Base-by-base conservation (phyloP, 192 early-diverging fungal species). In the Backusella luteola region DNA sequence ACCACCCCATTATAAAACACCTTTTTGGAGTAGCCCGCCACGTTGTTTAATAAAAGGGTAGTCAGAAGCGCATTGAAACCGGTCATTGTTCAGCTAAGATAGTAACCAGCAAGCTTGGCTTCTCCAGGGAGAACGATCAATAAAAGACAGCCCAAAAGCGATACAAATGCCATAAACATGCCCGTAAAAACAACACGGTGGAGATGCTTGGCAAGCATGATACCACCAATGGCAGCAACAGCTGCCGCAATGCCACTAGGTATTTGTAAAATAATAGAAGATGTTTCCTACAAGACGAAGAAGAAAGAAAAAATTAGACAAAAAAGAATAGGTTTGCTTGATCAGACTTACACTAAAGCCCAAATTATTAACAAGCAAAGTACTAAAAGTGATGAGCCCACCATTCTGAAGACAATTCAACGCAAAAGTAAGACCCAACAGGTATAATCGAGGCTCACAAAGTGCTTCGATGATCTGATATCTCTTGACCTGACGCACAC, bases 391-490 rank as follows among this genome's bases (percentile, higher is more conserved):
- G 19, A 69, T 81, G 23, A 81, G 41, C 6, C 38, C 79, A 66
- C 75, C 73, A 34, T 81, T 81, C 21, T 63, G 66, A 34, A 81
- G 52, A 59, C 67, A 74, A 72, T 38, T 44, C 7, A 76, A 29
- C 1, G 49, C 1, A 6, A 19, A 53, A 15, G 41, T 26, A 1
- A 70, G 19, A 23, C 34, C 44, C 14, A 68, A 69, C 7, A 66
- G 14, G 67, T 73, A 81, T 36, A 76, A 63, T 5, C 76, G 71
- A 14, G 76, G 73, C 44, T 81, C 79, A 15, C 38, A 38, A 4
- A 81, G 14, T 4, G 67, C 66, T 70, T 81, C 79, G 29, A 56
- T 70, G 0, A 81, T 73, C 69, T 81, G 79, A 15, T 76, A 23
- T 14, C 52, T 34, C 34, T 81, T 77, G 26, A 77, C 36, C 23